Percentiles rank a stretch among this genome's conserved stretches.
phyloP scores from a whole-genome alignment of 2,329 filamentous ascomycete species.

The Mycogone perniciosa region DNA sequence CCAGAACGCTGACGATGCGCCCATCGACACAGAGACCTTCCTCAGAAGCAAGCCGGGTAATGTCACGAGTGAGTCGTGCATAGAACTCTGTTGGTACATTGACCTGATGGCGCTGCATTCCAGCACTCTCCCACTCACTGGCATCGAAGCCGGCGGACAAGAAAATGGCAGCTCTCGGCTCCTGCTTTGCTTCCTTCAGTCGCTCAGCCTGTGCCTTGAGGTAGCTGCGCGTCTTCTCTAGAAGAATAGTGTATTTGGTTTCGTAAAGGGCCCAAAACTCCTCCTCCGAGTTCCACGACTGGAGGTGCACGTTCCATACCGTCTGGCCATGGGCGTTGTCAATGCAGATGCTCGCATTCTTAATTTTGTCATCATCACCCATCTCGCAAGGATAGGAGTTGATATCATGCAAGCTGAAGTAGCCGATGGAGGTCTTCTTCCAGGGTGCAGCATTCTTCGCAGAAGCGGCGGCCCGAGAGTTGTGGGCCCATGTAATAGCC shows the following conservation, averaged over 20 bases:
- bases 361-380: constrained; percentile 89
- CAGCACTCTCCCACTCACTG: constrained; percentile 84
- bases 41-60: constrained; percentile 75
- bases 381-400: constrained; percentile 96
- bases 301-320: constrained; percentile 92
- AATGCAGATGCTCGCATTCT: constrained; percentile 88
- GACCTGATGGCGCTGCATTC: constrained; percentile 93
- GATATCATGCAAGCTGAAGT: constrained; percentile 96
- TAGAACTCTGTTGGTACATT: constrained; percentile 98
- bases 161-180: constrained; percentile 82
- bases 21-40: constrained; percentile 72
- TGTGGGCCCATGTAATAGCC: constrained; percentile 86
- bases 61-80: constrained; percentile 79
- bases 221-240: constrained; percentile 76
- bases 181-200: constrained; percentile 51
- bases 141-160: constrained; percentile 95
- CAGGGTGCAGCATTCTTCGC: constrained; percentile 65
- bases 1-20: constrained; percentile 84
- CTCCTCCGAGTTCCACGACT: constrained; percentile 72
- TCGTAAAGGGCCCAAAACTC: constrained; percentile 92
- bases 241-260: constrained; percentile 64
- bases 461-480: constrained; percentile 56
- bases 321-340: constrained; percentile 91
- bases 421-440: constrained; percentile 85
- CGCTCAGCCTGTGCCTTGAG: constrained; percentile 66